These are phyloP conservation scores for Neurospora sp. DNA, from an alignment of 495 filamentous ascomycete species.

Conservation along the genomic window DNA sequence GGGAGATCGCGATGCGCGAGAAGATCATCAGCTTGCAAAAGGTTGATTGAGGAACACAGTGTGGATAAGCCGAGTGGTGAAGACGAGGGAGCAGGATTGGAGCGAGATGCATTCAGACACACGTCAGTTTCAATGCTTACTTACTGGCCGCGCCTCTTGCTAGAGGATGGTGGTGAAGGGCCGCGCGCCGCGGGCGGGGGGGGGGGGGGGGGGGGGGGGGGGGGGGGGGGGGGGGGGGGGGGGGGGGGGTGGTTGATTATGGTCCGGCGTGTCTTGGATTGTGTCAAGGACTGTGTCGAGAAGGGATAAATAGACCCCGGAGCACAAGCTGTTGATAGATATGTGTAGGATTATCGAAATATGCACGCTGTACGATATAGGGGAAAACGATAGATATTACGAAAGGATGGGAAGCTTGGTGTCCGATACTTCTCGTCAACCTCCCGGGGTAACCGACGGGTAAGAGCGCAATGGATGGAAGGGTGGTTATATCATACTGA, in stretches of 20 bases:
- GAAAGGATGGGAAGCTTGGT: neutral
- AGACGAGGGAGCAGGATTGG: neutral
- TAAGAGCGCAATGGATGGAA: neutral
- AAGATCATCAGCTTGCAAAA: conserved; percentile 3
- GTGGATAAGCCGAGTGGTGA: neutral
- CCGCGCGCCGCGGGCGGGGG: neutral
- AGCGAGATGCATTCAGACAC: neutral
- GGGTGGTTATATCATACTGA: neutral
- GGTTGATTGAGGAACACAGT: neutral
- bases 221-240: neutral
- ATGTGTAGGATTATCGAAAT: neutral
- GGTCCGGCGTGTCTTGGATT: neutral
- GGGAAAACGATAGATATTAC: neutral
- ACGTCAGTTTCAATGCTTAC: neutral
- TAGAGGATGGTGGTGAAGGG: neutral
- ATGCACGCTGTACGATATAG: neutral
- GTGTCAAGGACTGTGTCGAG: neutral
- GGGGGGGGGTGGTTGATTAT: neutral
- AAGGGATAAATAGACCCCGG: neutral
- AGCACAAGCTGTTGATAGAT: neutral
- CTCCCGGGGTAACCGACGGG: neutral
- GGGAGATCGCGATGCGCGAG: conserved; percentile 1
- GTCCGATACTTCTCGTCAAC: neutral
- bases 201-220: neutral
- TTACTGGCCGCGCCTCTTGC: neutral